Evolutionary conservation across 208 protist genomes (phyloP).

Genomic region (Crithidia bombi): DNA sequence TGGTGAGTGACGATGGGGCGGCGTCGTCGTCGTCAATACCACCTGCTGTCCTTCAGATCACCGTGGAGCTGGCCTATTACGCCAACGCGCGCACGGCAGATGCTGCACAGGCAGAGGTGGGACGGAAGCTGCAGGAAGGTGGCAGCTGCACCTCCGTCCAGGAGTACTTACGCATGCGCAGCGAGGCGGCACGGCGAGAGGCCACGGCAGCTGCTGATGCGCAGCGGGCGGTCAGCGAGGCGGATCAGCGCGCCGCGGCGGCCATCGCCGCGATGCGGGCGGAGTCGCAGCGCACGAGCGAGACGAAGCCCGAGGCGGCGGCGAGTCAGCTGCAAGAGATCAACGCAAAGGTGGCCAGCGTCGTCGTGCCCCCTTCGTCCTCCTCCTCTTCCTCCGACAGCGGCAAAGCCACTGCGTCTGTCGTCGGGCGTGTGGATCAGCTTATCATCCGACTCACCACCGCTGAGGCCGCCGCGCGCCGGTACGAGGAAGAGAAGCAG

Average conservation of each 20-base stretch:
- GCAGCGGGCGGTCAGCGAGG: slow-evolving; percentile 25
- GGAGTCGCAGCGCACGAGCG: slow-evolving; percentile 14
- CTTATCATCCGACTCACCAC: slow-evolving; percentile 12
- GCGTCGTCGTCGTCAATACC: neutral
- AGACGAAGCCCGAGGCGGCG: slow-evolving; percentile 11
- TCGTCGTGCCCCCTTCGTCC: no score
- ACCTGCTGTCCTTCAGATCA: slow-evolving; percentile 3
- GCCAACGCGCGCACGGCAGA: slow-evolving; percentile 11
- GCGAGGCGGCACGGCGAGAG: slow-evolving; percentile 14
- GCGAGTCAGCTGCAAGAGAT: slow-evolving; percentile 24
- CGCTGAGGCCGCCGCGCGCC: slow-evolving; percentile 18
- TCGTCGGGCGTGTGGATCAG: slow-evolving; percentile 23
- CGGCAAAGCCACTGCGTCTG: neutral
- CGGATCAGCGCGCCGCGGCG: slow-evolving; percentile 23
- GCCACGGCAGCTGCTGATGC: slow-evolving; percentile 10
- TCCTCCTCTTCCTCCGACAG: no score
- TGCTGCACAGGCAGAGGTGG: slow-evolving; percentile 10
- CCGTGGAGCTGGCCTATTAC: slow-evolving; percentile 33
- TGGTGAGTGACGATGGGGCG: neutral
- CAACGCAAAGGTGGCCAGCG: slow-evolving; percentile 5
- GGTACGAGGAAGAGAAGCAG: slow-evolving; percentile 14
- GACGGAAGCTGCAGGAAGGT: slow-evolving; percentile 15
- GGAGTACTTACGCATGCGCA: slow-evolving; percentile 25
- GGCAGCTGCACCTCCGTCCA: slow-evolving; percentile 10
- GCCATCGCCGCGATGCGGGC: slow-evolving; percentile 22